Conservation (phyloP, 257 asterid species). For the Phtheirospermum japonicum region DNA sequence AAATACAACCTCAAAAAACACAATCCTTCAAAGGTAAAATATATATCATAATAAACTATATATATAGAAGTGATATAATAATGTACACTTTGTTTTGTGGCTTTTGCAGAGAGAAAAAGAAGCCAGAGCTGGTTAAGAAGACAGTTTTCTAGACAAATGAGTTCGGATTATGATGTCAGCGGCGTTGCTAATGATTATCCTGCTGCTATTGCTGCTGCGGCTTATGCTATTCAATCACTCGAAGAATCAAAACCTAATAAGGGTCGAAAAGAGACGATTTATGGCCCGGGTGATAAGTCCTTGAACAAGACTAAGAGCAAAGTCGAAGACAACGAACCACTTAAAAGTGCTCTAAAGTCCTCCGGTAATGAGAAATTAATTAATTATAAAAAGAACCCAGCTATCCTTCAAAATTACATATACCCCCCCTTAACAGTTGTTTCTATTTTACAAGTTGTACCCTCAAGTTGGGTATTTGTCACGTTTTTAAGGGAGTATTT, state of each 20-base stretch:
- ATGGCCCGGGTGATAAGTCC: constrained; percentile 32
- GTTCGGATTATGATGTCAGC: constrained; percentile 43
- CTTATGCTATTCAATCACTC: constrained; percentile 67
- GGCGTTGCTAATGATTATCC: constrained; percentile 44
- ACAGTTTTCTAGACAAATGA: constrained; percentile 63
- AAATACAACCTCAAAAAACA: constrained; percentile 40
- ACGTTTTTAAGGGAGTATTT: background rate
- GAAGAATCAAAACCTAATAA: constrained; percentile 41
- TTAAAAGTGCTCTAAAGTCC: constrained; percentile 43
- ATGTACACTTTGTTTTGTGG: background rate
- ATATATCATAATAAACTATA: background rate
- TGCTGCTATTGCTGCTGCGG: constrained; percentile 85
- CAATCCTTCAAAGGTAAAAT: constrained; percentile 44
- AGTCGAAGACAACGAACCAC: constrained; percentile 37
- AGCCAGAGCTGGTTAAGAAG: constrained; percentile 59
- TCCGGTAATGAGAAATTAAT: constrained; percentile 40
- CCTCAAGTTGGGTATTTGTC: background rate
- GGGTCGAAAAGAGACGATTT: constrained; percentile 27
- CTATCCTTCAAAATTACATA: too few species aligned
- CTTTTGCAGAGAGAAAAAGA: constrained; percentile 51
- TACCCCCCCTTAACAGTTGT: too few species aligned
- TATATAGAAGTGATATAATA: too few species aligned
- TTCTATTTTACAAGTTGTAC: too few species aligned
- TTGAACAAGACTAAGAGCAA: constrained; percentile 39
- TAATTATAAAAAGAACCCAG: too few species aligned